A percentile compares a stretch with the other conserved stretches of the same genome.
phyloP scores from a whole-genome alignment of 148 eudicot genomes.

The Oxyria digyna region DNA sequence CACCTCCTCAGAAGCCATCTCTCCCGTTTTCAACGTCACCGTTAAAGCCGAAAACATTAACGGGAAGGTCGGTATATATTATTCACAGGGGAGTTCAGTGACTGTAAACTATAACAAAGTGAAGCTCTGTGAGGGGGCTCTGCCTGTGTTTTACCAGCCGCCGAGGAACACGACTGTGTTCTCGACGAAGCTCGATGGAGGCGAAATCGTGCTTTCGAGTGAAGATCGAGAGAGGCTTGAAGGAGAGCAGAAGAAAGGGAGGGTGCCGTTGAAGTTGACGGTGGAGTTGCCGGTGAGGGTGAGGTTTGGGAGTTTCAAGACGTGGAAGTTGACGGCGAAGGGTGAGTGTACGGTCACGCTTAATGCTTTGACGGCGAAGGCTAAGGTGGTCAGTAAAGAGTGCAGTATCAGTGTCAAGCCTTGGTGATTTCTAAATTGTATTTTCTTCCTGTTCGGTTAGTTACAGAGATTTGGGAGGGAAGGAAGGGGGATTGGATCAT shows the following conservation, averaged over 20 bases:
- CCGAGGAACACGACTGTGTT: conserved; percentile 39
- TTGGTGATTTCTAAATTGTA: no score
- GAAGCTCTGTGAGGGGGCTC: conserved; percentile 31
- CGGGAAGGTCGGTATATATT: conserved; percentile 52
- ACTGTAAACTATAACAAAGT: conserved; percentile 33
- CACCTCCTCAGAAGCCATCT: conserved; percentile 17
- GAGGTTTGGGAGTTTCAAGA: conserved; percentile 48
- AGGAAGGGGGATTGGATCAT: background rate
- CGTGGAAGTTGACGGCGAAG: conserved; percentile 53
- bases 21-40: conserved; percentile 58
- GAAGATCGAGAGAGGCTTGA: conserved; percentile 23
- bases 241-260: conserved; percentile 19
- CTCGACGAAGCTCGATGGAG: conserved; percentile 36
- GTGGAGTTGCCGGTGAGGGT: conserved; percentile 49
- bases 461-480: background rate
- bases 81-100: conserved; percentile 33
- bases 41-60: conserved; percentile 44
- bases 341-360: conserved; percentile 44
- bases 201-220: conserved; percentile 32
- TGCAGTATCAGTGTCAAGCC: conserved; percentile 41
- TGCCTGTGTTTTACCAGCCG: conserved; percentile 62
- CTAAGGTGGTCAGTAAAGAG: conserved; percentile 42
- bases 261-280: conserved; percentile 40
- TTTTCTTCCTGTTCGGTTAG: no score
- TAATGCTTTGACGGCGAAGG: conserved; percentile 29